Conservation (phyloP, 169 alveolate genomes). For the Sarcocystis neurona region DNA sequence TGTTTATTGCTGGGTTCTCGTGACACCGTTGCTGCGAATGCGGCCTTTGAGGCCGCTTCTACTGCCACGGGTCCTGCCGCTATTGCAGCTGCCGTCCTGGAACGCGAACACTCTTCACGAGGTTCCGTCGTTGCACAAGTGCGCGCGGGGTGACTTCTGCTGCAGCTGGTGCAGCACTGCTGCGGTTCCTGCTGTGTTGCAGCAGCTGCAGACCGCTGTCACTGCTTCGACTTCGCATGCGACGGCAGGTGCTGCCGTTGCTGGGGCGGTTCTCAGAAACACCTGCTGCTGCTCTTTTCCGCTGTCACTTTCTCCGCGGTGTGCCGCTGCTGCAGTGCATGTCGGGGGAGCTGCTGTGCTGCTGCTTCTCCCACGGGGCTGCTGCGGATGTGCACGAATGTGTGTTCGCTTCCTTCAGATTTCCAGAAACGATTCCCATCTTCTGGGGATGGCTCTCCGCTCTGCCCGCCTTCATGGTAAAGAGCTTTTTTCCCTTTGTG, state of each 20-base stretch:
- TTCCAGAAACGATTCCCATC: constrained; percentile 23
- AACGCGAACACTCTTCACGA: neutral
- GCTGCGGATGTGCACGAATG: neutral
- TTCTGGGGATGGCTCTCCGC: constrained; percentile 42
- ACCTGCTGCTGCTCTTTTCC: neutral
- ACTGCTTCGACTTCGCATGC: neutral
- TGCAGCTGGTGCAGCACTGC: neutral
- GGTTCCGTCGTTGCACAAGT: neutral
- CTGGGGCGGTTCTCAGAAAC: neutral
- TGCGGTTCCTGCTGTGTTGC: neutral
- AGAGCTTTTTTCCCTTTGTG: too few species aligned
- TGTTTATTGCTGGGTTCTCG: neutral
- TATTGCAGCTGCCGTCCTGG: neutral
- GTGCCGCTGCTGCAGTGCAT: neutral
- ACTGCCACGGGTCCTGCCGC: neutral
- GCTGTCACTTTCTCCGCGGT: neutral
- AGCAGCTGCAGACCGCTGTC: neutral
- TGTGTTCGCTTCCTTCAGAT: neutral
- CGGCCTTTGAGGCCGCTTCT: neutral
- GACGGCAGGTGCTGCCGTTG: neutral
- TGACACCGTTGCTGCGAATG: neutral
- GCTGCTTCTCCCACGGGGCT: neutral
- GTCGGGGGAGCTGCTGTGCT: too few species aligned
- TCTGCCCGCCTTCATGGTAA: constrained; percentile 27
- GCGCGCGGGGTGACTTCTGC: neutral